Conservation (phyloP, 768 basidiomycete species). For the Phanerochaete sordida region DNA sequence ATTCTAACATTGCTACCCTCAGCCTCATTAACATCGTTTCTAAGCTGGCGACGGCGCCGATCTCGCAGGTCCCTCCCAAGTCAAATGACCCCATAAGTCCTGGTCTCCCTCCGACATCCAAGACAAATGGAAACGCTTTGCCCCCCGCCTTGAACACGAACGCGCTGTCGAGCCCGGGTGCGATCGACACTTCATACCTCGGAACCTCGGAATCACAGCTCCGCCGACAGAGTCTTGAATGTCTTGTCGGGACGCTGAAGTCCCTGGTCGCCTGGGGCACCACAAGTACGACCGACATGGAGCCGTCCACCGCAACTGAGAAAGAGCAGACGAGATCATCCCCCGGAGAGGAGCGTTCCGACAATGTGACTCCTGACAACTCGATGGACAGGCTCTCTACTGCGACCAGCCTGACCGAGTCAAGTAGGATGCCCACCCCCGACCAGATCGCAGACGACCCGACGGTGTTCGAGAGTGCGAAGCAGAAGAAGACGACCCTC, state of each 20-base stretch:
- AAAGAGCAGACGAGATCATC: constrained; percentile 36
- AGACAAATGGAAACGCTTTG: constrained; percentile 37
- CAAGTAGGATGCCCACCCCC: constrained; percentile 65
- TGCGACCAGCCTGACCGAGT: constrained; percentile 44
- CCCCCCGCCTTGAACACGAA: constrained; percentile 67
- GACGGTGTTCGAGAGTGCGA: constrained; percentile 88
- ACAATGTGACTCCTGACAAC: constrained; percentile 52
- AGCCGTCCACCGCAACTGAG: constrained; percentile 35
- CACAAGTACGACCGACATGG: constrained; percentile 33
- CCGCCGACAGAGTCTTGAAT: constrained; percentile 91
- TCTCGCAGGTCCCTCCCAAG: constrained; percentile 46
- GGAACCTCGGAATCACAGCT: constrained; percentile 82
- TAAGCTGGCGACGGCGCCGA: constrained; percentile 71
- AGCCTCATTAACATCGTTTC: constrained; percentile 95
- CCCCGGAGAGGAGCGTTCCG: constrained; percentile 58
- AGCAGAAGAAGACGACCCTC: constrained; percentile 92
- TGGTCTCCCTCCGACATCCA: constrained; percentile 49
- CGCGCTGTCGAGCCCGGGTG: constrained; percentile 60
- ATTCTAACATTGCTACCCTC: too few relatives aligned
- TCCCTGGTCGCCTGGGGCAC: constrained; percentile 91
- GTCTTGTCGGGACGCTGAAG: constrained; percentile 81
- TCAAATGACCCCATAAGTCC: constrained; percentile 59
- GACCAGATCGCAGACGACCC: constrained; percentile 83
- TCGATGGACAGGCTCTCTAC: constrained; percentile 53
- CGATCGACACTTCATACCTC: constrained; percentile 61